A percentile compares a stretch with the other conserved stretches of the same genome.
Evolutionary conservation across 192 early-diverging fungal genomes (phyloP).

Genomic region (Obelidium mucronatum): DNA sequence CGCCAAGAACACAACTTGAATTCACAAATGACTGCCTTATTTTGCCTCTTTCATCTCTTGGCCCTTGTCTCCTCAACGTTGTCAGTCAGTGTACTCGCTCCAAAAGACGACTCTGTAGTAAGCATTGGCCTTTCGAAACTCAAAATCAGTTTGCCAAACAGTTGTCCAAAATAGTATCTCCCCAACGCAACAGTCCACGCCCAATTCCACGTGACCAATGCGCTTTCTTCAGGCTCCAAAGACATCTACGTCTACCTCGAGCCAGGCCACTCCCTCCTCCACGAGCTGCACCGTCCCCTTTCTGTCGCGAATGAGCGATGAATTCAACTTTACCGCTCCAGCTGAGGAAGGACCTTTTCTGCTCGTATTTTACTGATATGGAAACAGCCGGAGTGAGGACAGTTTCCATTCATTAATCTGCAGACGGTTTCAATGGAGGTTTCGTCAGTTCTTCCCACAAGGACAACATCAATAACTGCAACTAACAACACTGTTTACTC

Average conservation of each 20-base stretch:
- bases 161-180: neutral
- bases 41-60: neutral
- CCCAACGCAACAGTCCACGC: neutral
- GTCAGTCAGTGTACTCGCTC: neutral
- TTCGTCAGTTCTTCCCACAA: neutral
- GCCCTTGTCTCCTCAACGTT: neutral
- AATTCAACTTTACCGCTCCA: slow-evolving; percentile 4
- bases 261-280: slow-evolving; percentile 12
- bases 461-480: no score
- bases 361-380: slow-evolving; percentile 16
- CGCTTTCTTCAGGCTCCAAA: slow-evolving; percentile 7
- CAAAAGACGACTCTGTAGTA: neutral
- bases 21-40: neutral
- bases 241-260: slow-evolving; percentile 26
- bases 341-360: neutral
- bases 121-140: neutral
- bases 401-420: slow-evolving; percentile 9
- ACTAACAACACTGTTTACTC: neutral
- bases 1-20: neutral
- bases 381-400: neutral
- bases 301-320: neutral
- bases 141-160: neutral
- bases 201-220: slow-evolving; percentile 4
- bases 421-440: neutral
- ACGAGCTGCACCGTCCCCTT: neutral